Conservation (phyloP, 768 basidiomycete genomes). For the Leccinum boreale region DNA sequence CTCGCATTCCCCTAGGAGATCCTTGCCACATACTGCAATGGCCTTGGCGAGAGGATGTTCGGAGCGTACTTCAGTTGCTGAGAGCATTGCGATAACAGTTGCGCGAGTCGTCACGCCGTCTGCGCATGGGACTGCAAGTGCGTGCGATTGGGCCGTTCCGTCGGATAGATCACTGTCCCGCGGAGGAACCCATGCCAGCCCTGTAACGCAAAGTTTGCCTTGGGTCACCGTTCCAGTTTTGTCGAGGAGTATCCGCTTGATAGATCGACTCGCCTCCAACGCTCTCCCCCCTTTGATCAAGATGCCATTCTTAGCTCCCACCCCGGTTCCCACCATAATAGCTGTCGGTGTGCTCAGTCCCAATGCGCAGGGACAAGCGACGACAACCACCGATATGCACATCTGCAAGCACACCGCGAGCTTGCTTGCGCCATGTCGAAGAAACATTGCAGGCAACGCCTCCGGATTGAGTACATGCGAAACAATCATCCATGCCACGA, state of each 20-base stretch:
- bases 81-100: slow-evolving; percentile 74
- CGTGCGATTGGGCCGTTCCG: slow-evolving; percentile 4
- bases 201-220: slow-evolving; percentile 85
- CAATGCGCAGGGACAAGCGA: slow-evolving; percentile 96
- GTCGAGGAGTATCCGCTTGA: slow-evolving; percentile 85
- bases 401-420: slow-evolving; percentile 92
- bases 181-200: slow-evolving; percentile 67
- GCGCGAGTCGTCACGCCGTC: slow-evolving; percentile 61
- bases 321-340: slow-evolving; percentile 98
- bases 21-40: slow-evolving; percentile 78
- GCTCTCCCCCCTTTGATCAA: slow-evolving; percentile 97
- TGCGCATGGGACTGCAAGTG: slow-evolving; percentile 37
- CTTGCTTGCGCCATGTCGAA: slow-evolving; percentile 75
- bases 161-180: slow-evolving; percentile 21
- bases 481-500: slow-evolving; percentile 79
- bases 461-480: slow-evolving; percentile 54
- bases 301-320: slow-evolving; percentile 96
- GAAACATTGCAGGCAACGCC: slow-evolving; percentile 80
- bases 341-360: slow-evolving; percentile 96
- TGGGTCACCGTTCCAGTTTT: slow-evolving; percentile 98
- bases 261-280: slow-evolving; percentile 82
- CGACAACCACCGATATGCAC: slow-evolving; percentile 96
- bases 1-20: slow-evolving; percentile 44
- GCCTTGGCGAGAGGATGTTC: slow-evolving; percentile 97
- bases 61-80: slow-evolving; percentile 84